Evolutionary conservation across 768 basidiomycete species (phyloP).

Genomic region (Psilocybe cyanescens): DNA sequence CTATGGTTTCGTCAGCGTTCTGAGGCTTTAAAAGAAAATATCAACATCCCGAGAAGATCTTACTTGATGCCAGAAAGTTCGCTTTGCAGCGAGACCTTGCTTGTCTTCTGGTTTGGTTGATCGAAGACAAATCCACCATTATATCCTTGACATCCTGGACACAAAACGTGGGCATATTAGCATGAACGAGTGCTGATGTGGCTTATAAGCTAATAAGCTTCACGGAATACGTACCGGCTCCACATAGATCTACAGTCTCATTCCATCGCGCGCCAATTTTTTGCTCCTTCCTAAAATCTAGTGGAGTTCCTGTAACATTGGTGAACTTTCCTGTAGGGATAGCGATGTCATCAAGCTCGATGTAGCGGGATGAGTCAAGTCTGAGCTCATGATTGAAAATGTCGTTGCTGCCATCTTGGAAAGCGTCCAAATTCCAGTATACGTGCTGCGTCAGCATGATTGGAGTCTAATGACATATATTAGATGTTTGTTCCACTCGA

Average conservation of each 20-base stretch:
- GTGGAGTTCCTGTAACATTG: conserved; percentile 32
- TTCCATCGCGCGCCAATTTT: conserved; percentile 38
- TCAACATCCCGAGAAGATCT: background rate
- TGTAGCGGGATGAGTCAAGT: conserved; percentile 34
- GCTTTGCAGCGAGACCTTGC: conserved; percentile 48
- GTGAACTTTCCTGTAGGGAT: conserved; percentile 43
- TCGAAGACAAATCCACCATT: conserved; percentile 58
- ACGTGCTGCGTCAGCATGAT: conserved; percentile 62
- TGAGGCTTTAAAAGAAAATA: too few relatives aligned
- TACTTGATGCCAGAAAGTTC: conserved; percentile 53
- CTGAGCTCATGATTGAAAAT: conserved; percentile 37
- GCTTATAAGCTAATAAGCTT: background rate
- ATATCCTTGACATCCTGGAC: conserved; percentile 49
- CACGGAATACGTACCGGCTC: conserved; percentile 24
- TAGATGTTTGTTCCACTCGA: background rate
- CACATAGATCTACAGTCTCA: conserved; percentile 32
- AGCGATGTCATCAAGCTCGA: conserved; percentile 39
- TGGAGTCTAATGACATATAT: conserved; percentile 41
- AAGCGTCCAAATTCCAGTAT: conserved; percentile 61
- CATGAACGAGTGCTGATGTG: background rate
- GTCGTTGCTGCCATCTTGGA: conserved; percentile 41
- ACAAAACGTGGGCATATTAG: background rate
- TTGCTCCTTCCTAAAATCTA: conserved; percentile 43
- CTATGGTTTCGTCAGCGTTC: conserved; percentile 26
- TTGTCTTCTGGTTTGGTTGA: conserved; percentile 25